Percentiles rank a stretch among this genome's conserved stretches.
These are phyloP conservation scores for Crassisporium funariophilum DNA, from an alignment of 768 basidiomycete species.

Conservation along the genomic window DNA sequence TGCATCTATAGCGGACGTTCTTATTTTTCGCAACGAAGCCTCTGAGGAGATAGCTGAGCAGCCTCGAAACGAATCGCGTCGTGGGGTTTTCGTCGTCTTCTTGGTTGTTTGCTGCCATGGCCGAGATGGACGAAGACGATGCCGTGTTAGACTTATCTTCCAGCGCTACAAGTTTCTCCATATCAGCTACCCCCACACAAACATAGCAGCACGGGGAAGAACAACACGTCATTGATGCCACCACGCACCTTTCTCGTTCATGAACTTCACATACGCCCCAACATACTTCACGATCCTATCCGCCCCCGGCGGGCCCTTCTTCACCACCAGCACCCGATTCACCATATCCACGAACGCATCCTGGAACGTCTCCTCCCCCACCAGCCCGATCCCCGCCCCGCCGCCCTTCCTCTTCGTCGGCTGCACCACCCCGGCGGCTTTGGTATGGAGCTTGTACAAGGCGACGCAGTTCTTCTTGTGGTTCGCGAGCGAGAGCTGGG, in stretches of 20 bases:
- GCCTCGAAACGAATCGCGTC: conserved; percentile 65
- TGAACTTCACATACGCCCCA: conserved; percentile 78
- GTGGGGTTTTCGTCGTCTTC: conserved; percentile 61
- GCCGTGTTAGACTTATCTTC: conserved; percentile 32
- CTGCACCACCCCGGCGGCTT: conserved; percentile 60
- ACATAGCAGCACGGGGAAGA: conserved; percentile 1
- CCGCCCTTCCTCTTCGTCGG: conserved; percentile 44
- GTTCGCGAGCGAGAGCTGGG: conserved; percentile 76
- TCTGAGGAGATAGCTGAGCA: conserved; percentile 73
- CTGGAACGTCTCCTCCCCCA: conserved; percentile 81
- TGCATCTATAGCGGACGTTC: conserved; percentile 76
- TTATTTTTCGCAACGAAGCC: conserved; percentile 94
- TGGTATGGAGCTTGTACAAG: conserved; percentile 78
- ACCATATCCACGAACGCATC: conserved; percentile 75
- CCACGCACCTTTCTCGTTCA: conserved; percentile 78
- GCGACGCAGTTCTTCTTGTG: conserved; percentile 93
- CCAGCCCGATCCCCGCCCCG: conserved; percentile 52
- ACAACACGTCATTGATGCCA: background rate
- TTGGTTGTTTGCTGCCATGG: conserved; percentile 11
- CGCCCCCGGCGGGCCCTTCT: conserved; percentile 83
- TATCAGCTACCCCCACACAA: background rate
- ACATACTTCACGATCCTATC: conserved; percentile 88
- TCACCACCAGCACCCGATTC: conserved; percentile 70
- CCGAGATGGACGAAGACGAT: conserved; percentile 22
- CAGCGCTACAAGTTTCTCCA: conserved; percentile 19